Percentiles rank a stretch among this genome's conserved stretches.
Evolutionary conservation across 108 stramenopile genomes (phyloP).

Genomic region (Skeletonema tropicum): DNA sequence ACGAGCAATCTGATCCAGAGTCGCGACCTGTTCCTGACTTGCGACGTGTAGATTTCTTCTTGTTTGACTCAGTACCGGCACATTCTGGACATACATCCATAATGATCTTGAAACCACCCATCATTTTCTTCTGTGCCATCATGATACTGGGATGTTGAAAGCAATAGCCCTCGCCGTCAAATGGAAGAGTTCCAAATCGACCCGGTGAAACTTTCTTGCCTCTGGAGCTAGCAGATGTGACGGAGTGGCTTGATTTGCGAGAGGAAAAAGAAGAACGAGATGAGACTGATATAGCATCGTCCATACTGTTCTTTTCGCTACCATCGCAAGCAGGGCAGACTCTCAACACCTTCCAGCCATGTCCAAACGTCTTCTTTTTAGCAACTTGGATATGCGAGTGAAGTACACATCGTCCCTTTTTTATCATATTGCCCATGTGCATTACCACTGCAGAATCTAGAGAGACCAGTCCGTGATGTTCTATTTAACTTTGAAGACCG

Average conservation of each 20-base stretch:
- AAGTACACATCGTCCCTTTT: constrained; percentile 29
- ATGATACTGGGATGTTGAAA: constrained; percentile 32
- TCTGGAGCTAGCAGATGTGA: background rate
- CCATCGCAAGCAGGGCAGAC: constrained; percentile 29
- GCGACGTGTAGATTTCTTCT: background rate
- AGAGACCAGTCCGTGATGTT: background rate
- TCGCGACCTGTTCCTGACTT: constrained; percentile 12
- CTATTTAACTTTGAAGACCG: constrained; percentile 24
- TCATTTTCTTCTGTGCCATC: constrained; percentile 42
- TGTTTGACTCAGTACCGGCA: background rate
- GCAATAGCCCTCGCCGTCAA: constrained; percentile 21
- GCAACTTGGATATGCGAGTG: constrained; percentile 25
- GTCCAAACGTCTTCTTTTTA: constrained; percentile 25
- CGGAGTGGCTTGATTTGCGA: background rate
- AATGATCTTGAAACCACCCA: constrained; percentile 48
- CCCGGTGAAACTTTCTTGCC: constrained; percentile 1
- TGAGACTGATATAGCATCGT: constrained; percentile 18
- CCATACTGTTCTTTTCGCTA: constrained; percentile 9
- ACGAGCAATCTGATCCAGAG: constrained; percentile 4
- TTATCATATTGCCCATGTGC: constrained; percentile 11
- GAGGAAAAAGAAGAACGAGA: constrained; percentile 2
- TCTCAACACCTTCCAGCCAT: constrained; percentile 28
- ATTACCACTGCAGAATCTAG: background rate
- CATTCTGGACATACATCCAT: constrained; percentile 42
- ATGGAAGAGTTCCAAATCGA: constrained; percentile 18